Conservation (phyloP, 768 basidiomycete species). For the Panus rudis region DNA sequence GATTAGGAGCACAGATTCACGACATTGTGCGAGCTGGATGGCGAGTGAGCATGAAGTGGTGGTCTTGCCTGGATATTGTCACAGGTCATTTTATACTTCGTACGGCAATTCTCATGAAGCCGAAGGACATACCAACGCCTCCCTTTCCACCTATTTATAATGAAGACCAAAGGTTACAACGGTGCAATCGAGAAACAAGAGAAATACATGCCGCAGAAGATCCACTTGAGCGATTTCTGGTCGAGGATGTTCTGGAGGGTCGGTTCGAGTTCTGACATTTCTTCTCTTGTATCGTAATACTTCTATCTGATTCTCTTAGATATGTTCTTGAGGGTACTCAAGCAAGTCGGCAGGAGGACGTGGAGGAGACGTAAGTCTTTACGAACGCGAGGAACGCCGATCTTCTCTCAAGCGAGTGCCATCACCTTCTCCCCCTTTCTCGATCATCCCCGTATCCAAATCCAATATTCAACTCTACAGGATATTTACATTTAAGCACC, state of each 20-base stretch:
- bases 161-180: conserved; percentile 12
- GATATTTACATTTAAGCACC: too few species aligned
- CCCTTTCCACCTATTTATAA: conserved; percentile 81
- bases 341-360: too few species aligned
- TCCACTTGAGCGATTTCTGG: conserved; percentile 93
- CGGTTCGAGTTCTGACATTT: conserved; percentile 66
- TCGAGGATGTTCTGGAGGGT: conserved; percentile 94
- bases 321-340: too few species aligned
- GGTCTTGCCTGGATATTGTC: conserved; percentile 70
- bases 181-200: conserved; percentile 6
- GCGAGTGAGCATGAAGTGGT: conserved; percentile 97
- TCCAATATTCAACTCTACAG: too few species aligned
- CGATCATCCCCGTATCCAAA: too few species aligned
- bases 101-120: neutral
- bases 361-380: too few species aligned
- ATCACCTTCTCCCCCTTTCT: too few species aligned
- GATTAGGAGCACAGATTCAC: conserved; percentile 96
- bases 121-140: conserved; percentile 74
- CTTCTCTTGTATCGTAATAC: too few species aligned
- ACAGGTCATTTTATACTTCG: neutral
- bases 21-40: conserved; percentile 85
- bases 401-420: too few species aligned
- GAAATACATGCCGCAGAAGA: conserved; percentile 95
- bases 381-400: too few species aligned
- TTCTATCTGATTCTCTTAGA: too few species aligned